phyloP scores from a whole-genome alignment of 2,329 filamentous ascomycete species.

The Pyrenochaeta sp. region DNA sequence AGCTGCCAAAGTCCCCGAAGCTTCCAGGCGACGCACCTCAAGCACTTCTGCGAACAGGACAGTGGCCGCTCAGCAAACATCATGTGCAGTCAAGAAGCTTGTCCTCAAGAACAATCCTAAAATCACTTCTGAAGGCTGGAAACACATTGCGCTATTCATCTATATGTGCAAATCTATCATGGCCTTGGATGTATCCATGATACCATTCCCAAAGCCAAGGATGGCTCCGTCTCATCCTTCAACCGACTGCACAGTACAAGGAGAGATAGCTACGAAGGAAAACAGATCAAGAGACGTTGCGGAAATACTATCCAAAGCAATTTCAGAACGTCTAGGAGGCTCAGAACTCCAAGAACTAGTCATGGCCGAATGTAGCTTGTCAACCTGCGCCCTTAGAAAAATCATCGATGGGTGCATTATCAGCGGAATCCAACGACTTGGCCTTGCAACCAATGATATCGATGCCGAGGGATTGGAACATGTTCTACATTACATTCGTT shows the following conservation, averaged over 20 bases:
- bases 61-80: constrained; percentile 44
- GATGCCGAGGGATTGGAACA: constrained; percentile 76
- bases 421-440: constrained; percentile 78
- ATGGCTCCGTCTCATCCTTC: constrained; percentile 22
- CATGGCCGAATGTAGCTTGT: constrained; percentile 79
- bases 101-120: constrained; percentile 88
- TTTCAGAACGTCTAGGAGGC: constrained; percentile 79
- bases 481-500: constrained; percentile 76
- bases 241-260: constrained; percentile 17
- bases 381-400: constrained; percentile 72
- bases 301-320: constrained; percentile 74
- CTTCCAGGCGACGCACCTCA: constrained; percentile 52
- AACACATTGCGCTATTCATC: constrained; percentile 85
- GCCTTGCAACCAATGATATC: constrained; percentile 82
- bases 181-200: constrained; percentile 83
- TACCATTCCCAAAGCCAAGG: constrained; percentile 65
- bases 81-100: constrained; percentile 84
- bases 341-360: constrained; percentile 81
- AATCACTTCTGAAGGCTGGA: constrained; percentile 88
- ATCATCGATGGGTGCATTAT: constrained; percentile 84
- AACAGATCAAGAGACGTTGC: constrained; percentile 61
- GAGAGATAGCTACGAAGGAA: constrained; percentile 12
- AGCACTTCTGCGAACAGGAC: too few species aligned
- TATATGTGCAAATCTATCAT: constrained; percentile 89
- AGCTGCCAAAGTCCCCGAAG: constrained; percentile 74